Evolutionary conservation across 495 filamentous ascomycete genomes (phyloP).

Genomic region (Neurospora sublineolata): DNA sequence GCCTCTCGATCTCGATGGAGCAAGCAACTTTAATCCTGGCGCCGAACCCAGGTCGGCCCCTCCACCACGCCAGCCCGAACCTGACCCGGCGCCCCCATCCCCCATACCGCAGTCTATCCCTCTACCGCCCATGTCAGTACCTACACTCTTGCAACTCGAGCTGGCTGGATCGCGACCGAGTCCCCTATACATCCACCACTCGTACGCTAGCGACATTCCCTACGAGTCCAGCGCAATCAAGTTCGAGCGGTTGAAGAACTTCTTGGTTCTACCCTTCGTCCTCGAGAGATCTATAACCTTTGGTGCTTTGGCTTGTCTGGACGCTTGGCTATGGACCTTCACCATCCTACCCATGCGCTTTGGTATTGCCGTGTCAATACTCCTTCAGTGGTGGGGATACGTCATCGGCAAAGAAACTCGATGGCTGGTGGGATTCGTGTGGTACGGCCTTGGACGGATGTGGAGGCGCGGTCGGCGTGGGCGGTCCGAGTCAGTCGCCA

Average conservation of each 20-base stretch:
- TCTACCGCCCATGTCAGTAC: slow-evolving; percentile 73
- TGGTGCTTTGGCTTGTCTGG: slow-evolving; percentile 78
- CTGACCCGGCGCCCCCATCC: slow-evolving; percentile 39
- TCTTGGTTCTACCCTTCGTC: slow-evolving; percentile 66
- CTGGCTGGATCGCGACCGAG: slow-evolving; percentile 71
- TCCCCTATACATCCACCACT: slow-evolving; percentile 77
- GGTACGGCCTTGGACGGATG: slow-evolving; percentile 61
- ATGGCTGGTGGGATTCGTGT: slow-evolving; percentile 61
- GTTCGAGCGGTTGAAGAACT: slow-evolving; percentile 84
- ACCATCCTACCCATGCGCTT: slow-evolving; percentile 91
- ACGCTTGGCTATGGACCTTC: slow-evolving; percentile 95
- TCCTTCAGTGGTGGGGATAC: slow-evolving; percentile 60
- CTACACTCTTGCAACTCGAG: slow-evolving; percentile 81
- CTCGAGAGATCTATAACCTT: slow-evolving; percentile 83
- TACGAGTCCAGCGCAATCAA: slow-evolving; percentile 97
- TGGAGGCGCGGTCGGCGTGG: slow-evolving; percentile 51
- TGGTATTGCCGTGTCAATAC: slow-evolving; percentile 64
- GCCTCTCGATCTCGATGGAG: slow-evolving; percentile 21
- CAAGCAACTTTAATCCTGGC: slow-evolving; percentile 5
- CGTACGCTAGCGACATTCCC: slow-evolving; percentile 58
- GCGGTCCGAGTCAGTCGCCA: slow-evolving; percentile 23
- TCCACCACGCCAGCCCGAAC: slow-evolving; percentile 6
- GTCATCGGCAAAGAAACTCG: slow-evolving; percentile 52
- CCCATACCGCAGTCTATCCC: slow-evolving; percentile 62
- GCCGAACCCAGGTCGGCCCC: slow-evolving; percentile 5